phyloP scores from a whole-genome alignment of 352 stramenopile species.

The Phytophthora pisi region DNA sequence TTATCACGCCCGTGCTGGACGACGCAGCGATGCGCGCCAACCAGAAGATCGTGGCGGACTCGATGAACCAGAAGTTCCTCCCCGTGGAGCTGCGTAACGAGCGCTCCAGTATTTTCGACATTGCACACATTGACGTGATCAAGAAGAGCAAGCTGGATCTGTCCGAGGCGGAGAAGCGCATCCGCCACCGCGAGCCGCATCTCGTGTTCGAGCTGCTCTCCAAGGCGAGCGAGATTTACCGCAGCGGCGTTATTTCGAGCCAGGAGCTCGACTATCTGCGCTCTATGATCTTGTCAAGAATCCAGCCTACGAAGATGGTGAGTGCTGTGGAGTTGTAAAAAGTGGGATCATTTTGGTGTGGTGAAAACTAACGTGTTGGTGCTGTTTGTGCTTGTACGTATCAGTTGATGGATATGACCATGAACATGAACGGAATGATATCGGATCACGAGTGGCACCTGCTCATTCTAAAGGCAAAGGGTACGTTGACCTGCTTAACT shows the following conservation, averaged over 20 bases:
- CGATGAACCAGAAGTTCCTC: slow-evolving; percentile 86
- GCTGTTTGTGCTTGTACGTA: neutral
- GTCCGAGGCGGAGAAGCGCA: slow-evolving; percentile 81
- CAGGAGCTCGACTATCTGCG: slow-evolving; percentile 80
- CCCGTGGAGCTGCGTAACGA: slow-evolving; percentile 66
- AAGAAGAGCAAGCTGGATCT: slow-evolving; percentile 84
- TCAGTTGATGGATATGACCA: slow-evolving; percentile 82
- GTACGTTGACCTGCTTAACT: slow-evolving; percentile 23
- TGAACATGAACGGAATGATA: slow-evolving; percentile 87
- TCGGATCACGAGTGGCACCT: slow-evolving; percentile 89
- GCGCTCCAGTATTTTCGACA: slow-evolving; percentile 64
- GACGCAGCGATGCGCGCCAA: slow-evolving; percentile 62
- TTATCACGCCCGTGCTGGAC: slow-evolving; percentile 60
- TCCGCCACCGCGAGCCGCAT: slow-evolving; percentile 83
- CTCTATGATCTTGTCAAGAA: slow-evolving; percentile 78
- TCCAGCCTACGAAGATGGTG: slow-evolving; percentile 87
- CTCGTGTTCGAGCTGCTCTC: slow-evolving; percentile 82
- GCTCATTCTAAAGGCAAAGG: slow-evolving; percentile 83
- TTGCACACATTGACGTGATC: slow-evolving; percentile 81
- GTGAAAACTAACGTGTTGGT: neutral
- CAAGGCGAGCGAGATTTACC: slow-evolving; percentile 87
- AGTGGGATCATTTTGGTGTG: neutral
- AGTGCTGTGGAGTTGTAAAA: slow-evolving; percentile 4
- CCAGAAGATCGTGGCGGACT: slow-evolving; percentile 79
- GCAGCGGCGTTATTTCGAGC: slow-evolving; percentile 77